Evolutionary conservation across 768 basidiomycete genomes (phyloP).

Genomic region (Lactarius pseudohatsudake): DNA sequence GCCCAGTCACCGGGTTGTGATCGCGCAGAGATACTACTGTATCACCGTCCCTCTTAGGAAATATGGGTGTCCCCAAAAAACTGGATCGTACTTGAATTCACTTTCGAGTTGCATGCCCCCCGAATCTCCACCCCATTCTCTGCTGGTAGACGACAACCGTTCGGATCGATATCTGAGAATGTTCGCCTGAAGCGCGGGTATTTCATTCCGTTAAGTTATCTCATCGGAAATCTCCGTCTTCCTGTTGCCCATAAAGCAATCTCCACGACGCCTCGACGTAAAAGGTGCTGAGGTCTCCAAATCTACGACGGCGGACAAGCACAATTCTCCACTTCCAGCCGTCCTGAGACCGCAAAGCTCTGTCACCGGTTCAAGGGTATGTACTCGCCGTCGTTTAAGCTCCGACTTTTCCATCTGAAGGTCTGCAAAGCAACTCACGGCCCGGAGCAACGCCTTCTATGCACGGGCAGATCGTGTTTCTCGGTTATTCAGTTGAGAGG

Average conservation of each 20-base stretch:
- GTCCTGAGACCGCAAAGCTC: slow-evolving; percentile 10
- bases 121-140: slow-evolving; percentile 9
- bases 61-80: neutral
- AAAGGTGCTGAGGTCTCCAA: slow-evolving; percentile 9
- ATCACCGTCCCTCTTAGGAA: neutral
- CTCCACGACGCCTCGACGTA: slow-evolving; percentile 15
- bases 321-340: slow-evolving; percentile 9
- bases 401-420: neutral
- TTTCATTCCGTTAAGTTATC: slow-evolving; percentile 16
- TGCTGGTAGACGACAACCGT: slow-evolving; percentile 8
- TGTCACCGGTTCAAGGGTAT: slow-evolving; percentile 7
- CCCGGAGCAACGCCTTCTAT: neutral
- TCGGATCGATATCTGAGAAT: slow-evolving; percentile 27
- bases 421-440: neutral
- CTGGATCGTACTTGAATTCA: slow-evolving; percentile 1
- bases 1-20: neutral
- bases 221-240: slow-evolving; percentile 23
- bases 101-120: neutral
- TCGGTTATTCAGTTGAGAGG: neutral
- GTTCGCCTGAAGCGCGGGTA: slow-evolving; percentile 14
- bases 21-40: neutral
- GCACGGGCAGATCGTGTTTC: neutral
- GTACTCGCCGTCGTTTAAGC: neutral
- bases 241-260: slow-evolving; percentile 7
- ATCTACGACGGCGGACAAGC: slow-evolving; percentile 17